These are phyloP conservation scores for Neofusicoccum kwambonambiense DNA, from an alignment of 2,329 filamentous ascomycete genomes.

Conservation along the genomic window DNA sequence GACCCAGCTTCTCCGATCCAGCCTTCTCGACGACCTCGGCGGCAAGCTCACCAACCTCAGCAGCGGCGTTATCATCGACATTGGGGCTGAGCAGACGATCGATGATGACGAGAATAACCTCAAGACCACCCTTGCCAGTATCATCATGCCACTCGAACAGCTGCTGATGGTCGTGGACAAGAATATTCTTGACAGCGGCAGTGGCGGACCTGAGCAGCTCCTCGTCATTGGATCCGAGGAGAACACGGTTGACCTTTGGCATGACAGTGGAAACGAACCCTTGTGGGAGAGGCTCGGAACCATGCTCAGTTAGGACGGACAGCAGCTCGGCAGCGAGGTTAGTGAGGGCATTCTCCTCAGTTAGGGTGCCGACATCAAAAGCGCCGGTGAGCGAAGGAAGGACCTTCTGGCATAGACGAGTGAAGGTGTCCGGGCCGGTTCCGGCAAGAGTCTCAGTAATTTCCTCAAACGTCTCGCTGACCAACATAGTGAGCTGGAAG, in stretches of 20 bases:
- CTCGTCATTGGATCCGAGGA: slow-evolving; percentile 82
- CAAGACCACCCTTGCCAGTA: slow-evolving; percentile 76
- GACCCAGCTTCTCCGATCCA: slow-evolving; percentile 84
- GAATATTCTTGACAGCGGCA: slow-evolving; percentile 81
- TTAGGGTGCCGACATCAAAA: slow-evolving; percentile 83
- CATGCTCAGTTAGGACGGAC: slow-evolving; percentile 76
- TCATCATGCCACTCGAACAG: slow-evolving; percentile 82
- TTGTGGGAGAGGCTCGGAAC: slow-evolving; percentile 77
- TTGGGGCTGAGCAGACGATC: slow-evolving; percentile 80
- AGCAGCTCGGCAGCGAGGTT: slow-evolving; percentile 86
- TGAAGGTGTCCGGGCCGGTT: slow-evolving; percentile 65
- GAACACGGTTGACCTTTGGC: slow-evolving; percentile 79
- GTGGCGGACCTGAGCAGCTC: slow-evolving; percentile 85
- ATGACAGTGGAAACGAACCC: slow-evolving; percentile 83
- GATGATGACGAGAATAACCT: slow-evolving; percentile 87
- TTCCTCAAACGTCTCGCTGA: slow-evolving; percentile 89
- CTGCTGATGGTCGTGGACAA: slow-evolving; percentile 86
- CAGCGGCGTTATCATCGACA: slow-evolving; percentile 90
- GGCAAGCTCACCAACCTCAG: slow-evolving; percentile 92
- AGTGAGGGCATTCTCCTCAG: slow-evolving; percentile 78
- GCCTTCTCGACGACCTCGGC: slow-evolving; percentile 95
- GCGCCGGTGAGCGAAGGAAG: slow-evolving; percentile 84
- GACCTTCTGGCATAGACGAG: slow-evolving; percentile 78
- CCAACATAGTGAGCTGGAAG: slow-evolving; percentile 84
- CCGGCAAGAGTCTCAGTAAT: slow-evolving; percentile 70